Evolutionary conservation across 805 yeast species (phyloP).

Genomic region (Komagataella mondaviorum): DNA sequence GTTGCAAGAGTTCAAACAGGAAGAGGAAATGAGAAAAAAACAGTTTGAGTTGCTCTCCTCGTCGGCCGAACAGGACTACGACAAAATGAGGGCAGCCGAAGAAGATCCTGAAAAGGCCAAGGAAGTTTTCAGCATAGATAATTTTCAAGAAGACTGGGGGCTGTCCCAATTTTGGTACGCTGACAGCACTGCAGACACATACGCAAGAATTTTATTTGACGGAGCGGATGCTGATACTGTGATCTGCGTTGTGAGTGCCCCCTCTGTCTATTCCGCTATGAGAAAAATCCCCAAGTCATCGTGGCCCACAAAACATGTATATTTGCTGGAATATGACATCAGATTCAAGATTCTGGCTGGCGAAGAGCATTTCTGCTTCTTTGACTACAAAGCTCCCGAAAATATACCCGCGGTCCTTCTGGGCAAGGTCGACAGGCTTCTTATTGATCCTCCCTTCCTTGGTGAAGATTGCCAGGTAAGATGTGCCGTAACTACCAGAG

Average conservation of each 20-base stretch:
- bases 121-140: constrained; percentile 32
- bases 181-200: constrained; percentile 53
- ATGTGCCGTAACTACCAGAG: constrained; percentile 47
- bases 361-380: constrained; percentile 47
- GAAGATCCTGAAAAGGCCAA: constrained; percentile 1
- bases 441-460: constrained; percentile 84
- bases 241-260: constrained; percentile 74
- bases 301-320: constrained; percentile 57
- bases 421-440: constrained; percentile 53
- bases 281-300: constrained; percentile 32
- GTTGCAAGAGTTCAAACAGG: constrained; percentile 48
- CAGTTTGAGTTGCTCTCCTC: constrained; percentile 40
- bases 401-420: constrained; percentile 40
- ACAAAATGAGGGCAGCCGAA: constrained; percentile 9
- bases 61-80: constrained; percentile 44
- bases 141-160: constrained; percentile 88
- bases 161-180: constrained; percentile 86
- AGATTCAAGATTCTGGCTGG: constrained; percentile 70
- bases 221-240: constrained; percentile 66
- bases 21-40: constrained; percentile 43
- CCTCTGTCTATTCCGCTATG: constrained; percentile 83
- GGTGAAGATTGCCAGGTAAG: constrained; percentile 73
- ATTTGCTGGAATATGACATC: constrained; percentile 65
- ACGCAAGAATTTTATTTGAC: constrained; percentile 61
- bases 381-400: constrained; percentile 65